Conservation (phyloP, 2,329 filamentous ascomycete species). For the Aureobasidium musti region DNA sequence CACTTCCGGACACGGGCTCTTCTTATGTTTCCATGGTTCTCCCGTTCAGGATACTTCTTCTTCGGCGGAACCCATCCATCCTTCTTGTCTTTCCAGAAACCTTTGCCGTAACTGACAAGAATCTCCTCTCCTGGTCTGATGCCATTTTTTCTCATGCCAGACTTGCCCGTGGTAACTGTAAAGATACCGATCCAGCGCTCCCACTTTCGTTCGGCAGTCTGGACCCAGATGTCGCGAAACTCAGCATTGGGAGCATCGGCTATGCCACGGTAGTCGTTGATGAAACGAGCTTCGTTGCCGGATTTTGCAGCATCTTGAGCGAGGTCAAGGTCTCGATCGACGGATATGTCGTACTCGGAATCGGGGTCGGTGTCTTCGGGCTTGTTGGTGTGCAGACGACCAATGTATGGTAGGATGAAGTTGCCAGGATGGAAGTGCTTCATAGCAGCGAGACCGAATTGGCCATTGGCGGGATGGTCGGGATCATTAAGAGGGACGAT, state of each 20-base stretch:
- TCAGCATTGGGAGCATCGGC: constrained; percentile 45
- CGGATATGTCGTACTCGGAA: constrained; percentile 55
- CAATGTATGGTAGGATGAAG: constrained; percentile 55
- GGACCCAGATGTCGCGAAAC: constrained; percentile 43
- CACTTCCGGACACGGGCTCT: background rate
- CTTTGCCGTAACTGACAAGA: constrained; percentile 57
- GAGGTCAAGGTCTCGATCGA: constrained; percentile 53
- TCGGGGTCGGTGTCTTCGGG: constrained; percentile 48
- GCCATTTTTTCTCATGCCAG: constrained; percentile 50
- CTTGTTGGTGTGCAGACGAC: constrained; percentile 50
- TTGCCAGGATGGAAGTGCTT: constrained; percentile 48
- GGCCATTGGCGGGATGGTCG: constrained; percentile 52
- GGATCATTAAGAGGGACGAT: constrained; percentile 47
- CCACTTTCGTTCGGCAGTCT: constrained; percentile 44
- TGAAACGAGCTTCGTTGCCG: constrained; percentile 56
- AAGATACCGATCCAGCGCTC: constrained; percentile 55
- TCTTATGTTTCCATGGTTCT: background rate
- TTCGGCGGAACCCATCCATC: background rate
- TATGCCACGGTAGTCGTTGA: constrained; percentile 58
- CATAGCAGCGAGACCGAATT: constrained; percentile 53
- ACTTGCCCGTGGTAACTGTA: constrained; percentile 53
- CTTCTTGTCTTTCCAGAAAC: constrained; percentile 46
- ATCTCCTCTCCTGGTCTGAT: constrained; percentile 55
- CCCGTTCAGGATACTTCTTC: background rate
- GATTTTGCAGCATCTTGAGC: constrained; percentile 52